These are phyloP conservation scores for Tubosaeta sp. DNA, from an alignment of 768 basidiomycete genomes.

Conservation along the genomic window DNA sequence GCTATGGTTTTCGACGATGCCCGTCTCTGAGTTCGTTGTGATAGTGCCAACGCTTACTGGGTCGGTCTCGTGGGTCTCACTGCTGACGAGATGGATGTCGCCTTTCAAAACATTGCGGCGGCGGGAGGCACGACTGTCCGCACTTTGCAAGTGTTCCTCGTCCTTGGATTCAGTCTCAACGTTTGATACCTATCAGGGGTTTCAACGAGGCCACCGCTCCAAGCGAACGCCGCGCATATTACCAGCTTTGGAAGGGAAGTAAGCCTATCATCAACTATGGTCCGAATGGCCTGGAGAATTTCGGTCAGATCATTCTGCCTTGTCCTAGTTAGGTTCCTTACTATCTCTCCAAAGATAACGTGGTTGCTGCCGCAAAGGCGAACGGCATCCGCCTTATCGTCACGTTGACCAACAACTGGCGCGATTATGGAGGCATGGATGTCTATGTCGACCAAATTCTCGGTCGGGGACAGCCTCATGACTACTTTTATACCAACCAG, in stretches of 20 bases:
- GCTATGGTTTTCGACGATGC: not conserved
- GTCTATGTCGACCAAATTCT: not conserved
- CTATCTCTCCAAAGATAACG: not conserved
- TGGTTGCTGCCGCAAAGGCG: not conserved
- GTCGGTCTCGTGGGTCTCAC: not conserved
- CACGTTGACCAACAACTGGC: not conserved
- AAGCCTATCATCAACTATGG: not conserved
- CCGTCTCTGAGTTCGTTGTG: not conserved
- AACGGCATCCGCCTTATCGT: not conserved
- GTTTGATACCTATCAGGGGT: not conserved
- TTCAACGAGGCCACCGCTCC: not conserved
- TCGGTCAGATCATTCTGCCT: not conserved
- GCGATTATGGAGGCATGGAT: not conserved
- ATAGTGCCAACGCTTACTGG: not conserved
- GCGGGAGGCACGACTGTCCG: not conserved
- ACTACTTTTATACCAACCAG: not conserved
- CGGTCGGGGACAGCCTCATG: not conserved
- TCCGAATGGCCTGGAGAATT: not conserved
- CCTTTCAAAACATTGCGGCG: not conserved
- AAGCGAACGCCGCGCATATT: not conserved
- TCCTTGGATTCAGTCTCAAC: not conserved
- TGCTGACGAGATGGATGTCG: not conserved
- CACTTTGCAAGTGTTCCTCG: not conserved
- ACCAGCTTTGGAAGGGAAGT: not conserved
- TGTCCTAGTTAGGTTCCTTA: not conserved